Base-by-base conservation (phyloP, 2,329 filamentous ascomycete species). In the Fusarium sp. region DNA sequence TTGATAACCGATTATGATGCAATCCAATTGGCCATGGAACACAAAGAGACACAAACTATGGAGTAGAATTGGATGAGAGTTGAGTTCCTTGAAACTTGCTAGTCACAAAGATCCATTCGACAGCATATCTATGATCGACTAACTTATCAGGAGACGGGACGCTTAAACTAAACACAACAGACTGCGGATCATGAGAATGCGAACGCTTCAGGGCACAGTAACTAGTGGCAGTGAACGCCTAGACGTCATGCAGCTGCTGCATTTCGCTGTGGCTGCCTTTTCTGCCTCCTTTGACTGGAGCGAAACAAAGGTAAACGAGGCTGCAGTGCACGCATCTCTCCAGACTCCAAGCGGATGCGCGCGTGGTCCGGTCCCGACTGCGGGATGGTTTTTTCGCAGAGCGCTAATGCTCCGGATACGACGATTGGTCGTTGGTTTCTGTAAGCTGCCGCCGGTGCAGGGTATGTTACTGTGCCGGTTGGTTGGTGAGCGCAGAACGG, bases 221-320 rank as follows among this genome's bases (percentile, higher is more conserved):
- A n/a, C 17, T 36, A n/a, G n/a, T 36, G 40, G 24, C 21, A 62
- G 38, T 32, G 36, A 21, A 42, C 53, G 60, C 50, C 65, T 45
- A 61, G 52, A 45, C 65, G 56, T 63, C 56, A 64, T 65, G 60
- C 43, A 65, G 45, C 43, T 17, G 44, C 24, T 54, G 40, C n/a
- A 43, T 36, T 45, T 52, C 45, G 42, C 48, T 66, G 57, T 66
- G 62, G 56, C 61, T 65, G 54, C 50, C 56, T 61, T 51, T 40
- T 61, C 10, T 65, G 24, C 48, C 30, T 65, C 46, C 12, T 38
- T 39, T 11, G 24, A 38, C 34, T n/a, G n/a, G 34, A 36, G 26
- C 43, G 36, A 52, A 55, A 46, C 54, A 59, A 59, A 59, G 58
- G 53, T 55, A 64, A 70, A 70, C 63, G 61, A 70, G 67, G 67